Base-by-base conservation (phyloP, 2,329 filamentous ascomycete genomes). In the Arthrobotrys iridis region DNA sequence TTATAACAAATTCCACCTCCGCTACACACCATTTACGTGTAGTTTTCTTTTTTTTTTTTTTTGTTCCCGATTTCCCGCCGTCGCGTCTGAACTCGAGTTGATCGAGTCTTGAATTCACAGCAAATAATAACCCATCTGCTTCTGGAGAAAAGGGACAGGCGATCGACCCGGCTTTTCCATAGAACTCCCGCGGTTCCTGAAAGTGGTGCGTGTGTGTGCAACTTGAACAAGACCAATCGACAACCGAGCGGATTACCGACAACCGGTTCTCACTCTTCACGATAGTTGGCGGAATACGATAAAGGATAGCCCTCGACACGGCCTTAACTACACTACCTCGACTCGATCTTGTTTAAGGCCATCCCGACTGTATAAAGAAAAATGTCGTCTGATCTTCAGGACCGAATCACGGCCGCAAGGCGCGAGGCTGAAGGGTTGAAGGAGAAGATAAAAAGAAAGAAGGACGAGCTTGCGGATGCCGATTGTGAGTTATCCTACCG, bases 371-470 rank as follows among this genome's bases (percentile, higher is more conserved):
- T 50, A 5, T 30, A 46, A 64, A 24, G 35, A 64, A 70, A 13
- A 5, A 76, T 76, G 72, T 79, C 79, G 75, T 79, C 78, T 50
- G 79, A 80, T 63, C 79, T 79, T 57, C 94, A 98, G 87, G 91
- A 93, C 85, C 91, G 91, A 84, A 94, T 95, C 81, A 91, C 93
- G 82, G 90, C 92, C 81, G 94, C 95, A 83, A 90, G 95, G 84
- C 92, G 95, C 86, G 95, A 99, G 87, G 95, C 95, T 81, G 95
- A 98, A 87, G 93, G 92, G 63, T 86, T 98, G 80, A 98, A 98
- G 87, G 94, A 98, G 83, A 91, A 92, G 84, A 98, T 98, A 89
- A 98, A 97, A 90, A 90, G 93, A 85, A 97, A 96, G 89, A 98
- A 98, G 91, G 95, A 99, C 88, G 95, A 98, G 85, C 88, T 99